Conservation (phyloP, 1,139 yeast species). For the Geotrichum klebahnii region DNA sequence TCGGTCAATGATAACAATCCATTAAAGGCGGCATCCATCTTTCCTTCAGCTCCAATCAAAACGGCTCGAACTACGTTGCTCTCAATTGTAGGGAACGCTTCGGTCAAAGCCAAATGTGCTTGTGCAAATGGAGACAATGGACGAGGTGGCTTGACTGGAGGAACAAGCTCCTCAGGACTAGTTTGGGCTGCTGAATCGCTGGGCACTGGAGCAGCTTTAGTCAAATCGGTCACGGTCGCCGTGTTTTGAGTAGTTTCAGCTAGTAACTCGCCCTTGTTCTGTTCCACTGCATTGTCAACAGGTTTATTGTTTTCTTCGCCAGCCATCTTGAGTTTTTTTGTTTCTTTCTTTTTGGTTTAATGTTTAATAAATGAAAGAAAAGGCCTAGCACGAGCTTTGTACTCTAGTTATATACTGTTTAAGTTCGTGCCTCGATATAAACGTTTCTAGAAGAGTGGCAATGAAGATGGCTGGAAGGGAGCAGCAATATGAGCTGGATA, state of each 20-base stretch:
- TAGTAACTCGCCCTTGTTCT: background rate
- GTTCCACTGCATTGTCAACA: background rate
- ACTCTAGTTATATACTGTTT: background rate
- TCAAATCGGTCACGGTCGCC: too few relatives aligned
- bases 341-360: constrained; percentile 18
- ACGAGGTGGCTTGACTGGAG: constrained; percentile 72
- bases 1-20: constrained; percentile 79
- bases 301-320: background rate
- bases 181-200: background rate
- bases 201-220: background rate
- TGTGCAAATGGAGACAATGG: constrained; percentile 57
- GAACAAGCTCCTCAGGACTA: constrained; percentile 29
- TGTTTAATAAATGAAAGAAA: too few relatives aligned
- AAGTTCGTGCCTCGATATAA: too few relatives aligned
- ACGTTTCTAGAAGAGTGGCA: too few relatives aligned
- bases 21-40: constrained; percentile 79
- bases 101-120: constrained; percentile 53
- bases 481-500: too few relatives aligned
- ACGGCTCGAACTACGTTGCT: constrained; percentile 69
- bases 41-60: constrained; percentile 81
- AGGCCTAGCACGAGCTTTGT: too few relatives aligned
- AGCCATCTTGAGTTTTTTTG: constrained; percentile 11
- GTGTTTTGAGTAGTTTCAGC: background rate
- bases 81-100: constrained; percentile 78
- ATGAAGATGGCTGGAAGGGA: too few relatives aligned